Conservation (phyloP, 306 rosid genomes). For the Pyrus bretschneideri region DNA sequence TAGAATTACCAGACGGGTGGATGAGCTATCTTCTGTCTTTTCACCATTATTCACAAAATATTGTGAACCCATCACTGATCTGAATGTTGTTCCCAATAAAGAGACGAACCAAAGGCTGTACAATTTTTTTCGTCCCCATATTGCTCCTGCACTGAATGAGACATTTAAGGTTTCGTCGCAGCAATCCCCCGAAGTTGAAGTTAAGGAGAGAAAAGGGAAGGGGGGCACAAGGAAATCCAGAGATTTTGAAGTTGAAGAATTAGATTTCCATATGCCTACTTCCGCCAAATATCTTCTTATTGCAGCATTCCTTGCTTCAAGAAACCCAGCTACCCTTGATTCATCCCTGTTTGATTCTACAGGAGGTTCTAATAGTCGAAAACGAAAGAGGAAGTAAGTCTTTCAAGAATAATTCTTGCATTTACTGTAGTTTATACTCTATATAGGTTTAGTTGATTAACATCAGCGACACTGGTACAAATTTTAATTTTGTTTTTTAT, state of each 20-base stretch:
- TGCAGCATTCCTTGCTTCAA: constrained; percentile 93
- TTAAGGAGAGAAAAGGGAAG: constrained; percentile 43
- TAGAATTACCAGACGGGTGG: constrained; percentile 65
- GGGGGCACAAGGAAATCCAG: constrained; percentile 37
- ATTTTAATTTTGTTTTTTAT: neutral
- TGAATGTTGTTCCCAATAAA: constrained; percentile 48
- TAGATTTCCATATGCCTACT: constrained; percentile 78
- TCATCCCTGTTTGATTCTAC: constrained; percentile 88
- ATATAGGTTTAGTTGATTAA: neutral
- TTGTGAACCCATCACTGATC: constrained; percentile 54
- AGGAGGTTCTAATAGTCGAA: constrained; percentile 69
- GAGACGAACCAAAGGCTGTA: constrained; percentile 58
- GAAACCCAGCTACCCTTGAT: constrained; percentile 95
- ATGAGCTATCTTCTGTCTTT: constrained; percentile 57
- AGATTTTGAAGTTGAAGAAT: constrained; percentile 37
- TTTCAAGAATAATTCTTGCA: constrained; percentile 3
- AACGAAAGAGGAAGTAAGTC: constrained; percentile 77
- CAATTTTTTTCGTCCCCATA: constrained; percentile 49
- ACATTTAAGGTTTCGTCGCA: constrained; percentile 58
- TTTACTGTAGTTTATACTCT: neutral
- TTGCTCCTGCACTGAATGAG: constrained; percentile 65
- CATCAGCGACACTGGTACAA: neutral
- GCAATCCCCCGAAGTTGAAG: constrained; percentile 39
- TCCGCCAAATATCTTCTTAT: constrained; percentile 88
- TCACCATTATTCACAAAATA: constrained; percentile 57